Evolutionary conservation across 2,329 filamentous ascomycete species (phyloP).

Genomic region (Raffaelea ambrosiae): DNA sequence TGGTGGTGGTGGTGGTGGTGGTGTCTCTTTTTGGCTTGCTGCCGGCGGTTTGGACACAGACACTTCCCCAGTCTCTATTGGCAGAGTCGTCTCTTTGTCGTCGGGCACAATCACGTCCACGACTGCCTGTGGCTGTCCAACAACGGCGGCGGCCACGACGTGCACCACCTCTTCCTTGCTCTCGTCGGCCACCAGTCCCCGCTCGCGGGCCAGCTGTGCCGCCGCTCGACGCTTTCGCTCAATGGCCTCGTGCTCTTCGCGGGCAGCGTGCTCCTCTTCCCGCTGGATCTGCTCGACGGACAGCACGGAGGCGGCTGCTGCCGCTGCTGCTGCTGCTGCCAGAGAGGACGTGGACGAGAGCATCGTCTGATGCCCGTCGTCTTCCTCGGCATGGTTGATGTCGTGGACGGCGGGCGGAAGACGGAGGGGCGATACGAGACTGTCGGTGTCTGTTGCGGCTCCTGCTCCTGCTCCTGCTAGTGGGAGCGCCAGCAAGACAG

Average conservation of each 20-base stretch:
- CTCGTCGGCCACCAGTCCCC: slow-evolving; percentile 30
- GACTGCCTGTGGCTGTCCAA: too few species aligned
- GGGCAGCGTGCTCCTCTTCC: slow-evolving; percentile 43
- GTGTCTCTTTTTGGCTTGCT: too few species aligned
- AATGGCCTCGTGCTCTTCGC: slow-evolving; percentile 45
- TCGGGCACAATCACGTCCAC: slow-evolving; percentile 8
- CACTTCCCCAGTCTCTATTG: too few species aligned
- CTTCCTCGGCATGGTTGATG: slow-evolving; percentile 13
- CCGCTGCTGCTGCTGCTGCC: not conserved
- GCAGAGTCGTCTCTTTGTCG: not conserved
- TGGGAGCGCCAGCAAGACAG: too few species aligned
- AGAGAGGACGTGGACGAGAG: too few species aligned
- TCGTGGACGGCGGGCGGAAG: too few species aligned
- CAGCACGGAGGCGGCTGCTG: slow-evolving; percentile 16
- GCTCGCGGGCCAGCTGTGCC: slow-evolving; percentile 38
- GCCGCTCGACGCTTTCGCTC: slow-evolving; percentile 45
- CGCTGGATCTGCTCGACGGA: slow-evolving; percentile 43
- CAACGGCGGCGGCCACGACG: slow-evolving; percentile 2
- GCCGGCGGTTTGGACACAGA: too few species aligned
- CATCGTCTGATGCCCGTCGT: too few species aligned
- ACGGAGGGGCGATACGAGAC: too few species aligned
- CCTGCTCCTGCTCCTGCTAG: too few species aligned
- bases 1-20: too few species aligned
- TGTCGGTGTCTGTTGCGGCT: not conserved
- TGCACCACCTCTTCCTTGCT: slow-evolving; percentile 6